phyloP scores from a whole-genome alignment of 2,329 filamentous ascomycete species.

The Pochonia chlamydosporia region DNA sequence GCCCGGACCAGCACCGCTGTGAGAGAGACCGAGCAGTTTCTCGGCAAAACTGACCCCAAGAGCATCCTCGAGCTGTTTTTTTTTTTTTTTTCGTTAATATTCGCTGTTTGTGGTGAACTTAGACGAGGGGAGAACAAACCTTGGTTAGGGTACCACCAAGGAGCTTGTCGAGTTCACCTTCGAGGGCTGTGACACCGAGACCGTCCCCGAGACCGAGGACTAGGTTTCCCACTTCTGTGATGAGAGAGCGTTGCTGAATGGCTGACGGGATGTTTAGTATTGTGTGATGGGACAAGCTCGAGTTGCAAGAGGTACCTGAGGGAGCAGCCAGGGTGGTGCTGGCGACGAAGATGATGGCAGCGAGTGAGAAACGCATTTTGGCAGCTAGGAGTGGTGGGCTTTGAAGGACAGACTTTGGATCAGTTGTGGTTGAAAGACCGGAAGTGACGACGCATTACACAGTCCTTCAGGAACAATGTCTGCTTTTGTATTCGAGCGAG shows the following conservation, averaged over 20 bases:
- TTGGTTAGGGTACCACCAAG: neutral
- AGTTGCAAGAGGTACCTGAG: too few relatives aligned
- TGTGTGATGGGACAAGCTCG: too few relatives aligned
- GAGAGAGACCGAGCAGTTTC: conserved; percentile 9
- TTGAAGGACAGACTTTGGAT: too few relatives aligned
- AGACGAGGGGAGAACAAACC: neutral
- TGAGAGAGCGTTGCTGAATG: conserved; percentile 2
- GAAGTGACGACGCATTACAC: too few relatives aligned
- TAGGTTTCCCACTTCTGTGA: conserved; percentile 1
- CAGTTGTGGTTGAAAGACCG: too few relatives aligned
- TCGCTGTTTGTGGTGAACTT: neutral
- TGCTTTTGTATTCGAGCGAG: too few relatives aligned
- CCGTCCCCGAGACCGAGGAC: neutral
- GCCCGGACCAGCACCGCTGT: conserved; percentile 4
- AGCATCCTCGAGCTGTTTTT: conserved; percentile 10
- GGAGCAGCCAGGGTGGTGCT: conserved; percentile 6
- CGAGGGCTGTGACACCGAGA: neutral
- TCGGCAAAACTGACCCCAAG: conserved; percentile 10
- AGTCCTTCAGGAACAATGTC: too few relatives aligned
- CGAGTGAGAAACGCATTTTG: conserved; percentile 12
- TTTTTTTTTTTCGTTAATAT: too few relatives aligned
- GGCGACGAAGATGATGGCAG: conserved; percentile 6
- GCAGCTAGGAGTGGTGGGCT: too few relatives aligned
- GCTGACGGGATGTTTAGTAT: too few relatives aligned
- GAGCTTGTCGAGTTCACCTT: neutral